Conservation (phyloP, 352 stramenopile genomes). For the Pythium dissotocum region DNA sequence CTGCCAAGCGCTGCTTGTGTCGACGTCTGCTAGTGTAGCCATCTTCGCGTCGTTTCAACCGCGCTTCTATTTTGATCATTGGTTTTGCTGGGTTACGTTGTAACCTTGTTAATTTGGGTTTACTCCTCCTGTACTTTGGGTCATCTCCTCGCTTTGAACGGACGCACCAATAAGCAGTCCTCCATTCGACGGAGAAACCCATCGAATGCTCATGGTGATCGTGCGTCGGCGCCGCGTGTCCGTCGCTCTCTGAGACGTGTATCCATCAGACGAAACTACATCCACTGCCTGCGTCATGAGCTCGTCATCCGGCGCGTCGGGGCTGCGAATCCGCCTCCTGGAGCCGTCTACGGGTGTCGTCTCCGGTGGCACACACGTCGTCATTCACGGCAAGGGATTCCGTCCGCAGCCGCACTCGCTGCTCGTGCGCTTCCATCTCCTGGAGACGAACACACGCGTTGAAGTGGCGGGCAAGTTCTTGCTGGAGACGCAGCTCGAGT, state of each 20-base stretch:
- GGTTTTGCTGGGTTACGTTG: neutral
- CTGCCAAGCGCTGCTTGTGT: neutral
- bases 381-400: conserved; percentile 66
- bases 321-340: conserved; percentile 51
- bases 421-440: conserved; percentile 54
- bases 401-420: conserved; percentile 60
- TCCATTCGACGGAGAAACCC: neutral
- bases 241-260: neutral
- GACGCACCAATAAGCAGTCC: neutral
- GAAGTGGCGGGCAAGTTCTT: conserved; percentile 53
- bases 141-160: neutral
- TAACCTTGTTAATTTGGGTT: neutral
- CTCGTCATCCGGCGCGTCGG: neutral
- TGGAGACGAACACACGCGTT: conserved; percentile 28
- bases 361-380: conserved; percentile 47
- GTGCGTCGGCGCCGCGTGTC: neutral
- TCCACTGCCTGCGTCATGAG: neutral
- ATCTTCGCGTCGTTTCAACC: conserved; percentile 1
- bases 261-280: neutral
- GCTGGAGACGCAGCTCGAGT: conserved; percentile 62
- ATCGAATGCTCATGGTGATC: conserved; percentile 1
- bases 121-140: neutral
- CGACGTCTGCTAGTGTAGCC: conserved; percentile 18
- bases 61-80: conserved; percentile 4
- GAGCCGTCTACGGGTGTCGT: conserved; percentile 51